Conservation (phyloP, 2,329 filamentous ascomycete genomes). For the Colletotrichum orbiculare region DNA sequence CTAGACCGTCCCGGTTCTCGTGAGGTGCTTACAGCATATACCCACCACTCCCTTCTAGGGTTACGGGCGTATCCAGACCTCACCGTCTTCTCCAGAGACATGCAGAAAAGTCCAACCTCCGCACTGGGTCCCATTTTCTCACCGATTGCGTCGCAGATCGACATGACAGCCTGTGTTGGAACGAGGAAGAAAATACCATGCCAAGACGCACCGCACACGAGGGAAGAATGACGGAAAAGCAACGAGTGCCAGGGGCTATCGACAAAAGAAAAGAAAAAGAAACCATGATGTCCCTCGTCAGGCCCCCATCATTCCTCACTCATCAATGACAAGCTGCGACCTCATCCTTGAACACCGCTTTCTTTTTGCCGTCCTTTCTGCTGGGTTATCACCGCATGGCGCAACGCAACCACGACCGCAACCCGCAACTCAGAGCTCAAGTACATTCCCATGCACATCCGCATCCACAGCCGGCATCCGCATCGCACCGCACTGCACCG, state of each 20-base stretch:
- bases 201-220: constrained; percentile 14
- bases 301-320: constrained; percentile 23
- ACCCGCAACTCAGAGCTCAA: too few species aligned
- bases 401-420: not conserved
- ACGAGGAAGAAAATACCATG: constrained; percentile 6
- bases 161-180: constrained; percentile 18
- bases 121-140: constrained; percentile 25
- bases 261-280: constrained; percentile 15
- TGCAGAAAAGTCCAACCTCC: not conserved
- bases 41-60: not conserved
- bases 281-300: constrained; percentile 25
- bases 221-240: constrained; percentile 10
- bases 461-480: not conserved
- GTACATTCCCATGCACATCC: not conserved
- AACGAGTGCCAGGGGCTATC: constrained; percentile 3
- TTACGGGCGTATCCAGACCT: constrained; percentile 32
- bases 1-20: too few species aligned
- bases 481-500: too few species aligned
- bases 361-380: constrained; percentile 9
- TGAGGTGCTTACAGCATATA: not conserved
- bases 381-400: too few species aligned
- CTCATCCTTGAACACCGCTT: constrained; percentile 17
- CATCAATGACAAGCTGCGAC: constrained; percentile 25
- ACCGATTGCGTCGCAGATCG: constrained; percentile 34
- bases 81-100: constrained; percentile 3